A percentile compares a stretch with the other conserved stretches of the same genome.
These are phyloP conservation scores for Termitomyces sp. DNA, from an alignment of 768 basidiomycete species.

Conservation along the genomic window DNA sequence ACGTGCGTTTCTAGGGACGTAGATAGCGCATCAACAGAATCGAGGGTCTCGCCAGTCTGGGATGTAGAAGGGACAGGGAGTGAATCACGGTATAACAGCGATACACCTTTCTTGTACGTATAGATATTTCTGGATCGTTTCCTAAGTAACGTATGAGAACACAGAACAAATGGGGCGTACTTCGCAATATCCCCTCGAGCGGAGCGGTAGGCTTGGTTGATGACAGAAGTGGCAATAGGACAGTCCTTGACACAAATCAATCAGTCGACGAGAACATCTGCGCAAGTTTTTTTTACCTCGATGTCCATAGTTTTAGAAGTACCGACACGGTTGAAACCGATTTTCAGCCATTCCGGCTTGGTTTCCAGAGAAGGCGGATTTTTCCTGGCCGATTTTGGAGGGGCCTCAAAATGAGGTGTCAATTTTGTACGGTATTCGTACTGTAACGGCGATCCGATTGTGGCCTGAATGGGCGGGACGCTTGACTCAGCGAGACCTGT, in stretches of 20 bases:
- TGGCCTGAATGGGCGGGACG: conserved; percentile 65
- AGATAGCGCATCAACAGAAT: conserved; percentile 29
- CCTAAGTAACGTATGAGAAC: conserved; percentile 4
- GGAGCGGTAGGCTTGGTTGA: conserved; percentile 61
- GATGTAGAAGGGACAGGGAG: conserved; percentile 23
- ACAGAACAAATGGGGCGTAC: conserved; percentile 32
- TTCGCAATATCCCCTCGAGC: conserved; percentile 64
- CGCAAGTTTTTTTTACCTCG: conserved; percentile 49
- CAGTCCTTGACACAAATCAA: conserved; percentile 59
- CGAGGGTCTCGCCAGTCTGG: conserved; percentile 16
- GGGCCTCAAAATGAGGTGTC: conserved; percentile 91
- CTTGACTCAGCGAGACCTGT: conserved; percentile 48
- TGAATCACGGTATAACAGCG: conserved; percentile 87
- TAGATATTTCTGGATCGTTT: conserved; percentile 57
- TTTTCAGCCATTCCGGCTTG: conserved; percentile 68
- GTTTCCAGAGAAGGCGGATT: conserved; percentile 16
- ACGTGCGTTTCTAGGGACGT: conserved; percentile 52
- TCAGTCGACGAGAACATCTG: background rate
- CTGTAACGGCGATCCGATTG: conserved; percentile 82
- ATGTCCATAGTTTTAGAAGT: conserved; percentile 80
- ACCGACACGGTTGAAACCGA: conserved; percentile 86
- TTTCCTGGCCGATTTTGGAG: conserved; percentile 39
- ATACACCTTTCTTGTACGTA: conserved; percentile 83
- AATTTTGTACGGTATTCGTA: conserved; percentile 96
- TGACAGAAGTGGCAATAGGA: conserved; percentile 78